phyloP scores from a whole-genome alignment of 306 rosid species.

The Rubus idaeus region DNA sequence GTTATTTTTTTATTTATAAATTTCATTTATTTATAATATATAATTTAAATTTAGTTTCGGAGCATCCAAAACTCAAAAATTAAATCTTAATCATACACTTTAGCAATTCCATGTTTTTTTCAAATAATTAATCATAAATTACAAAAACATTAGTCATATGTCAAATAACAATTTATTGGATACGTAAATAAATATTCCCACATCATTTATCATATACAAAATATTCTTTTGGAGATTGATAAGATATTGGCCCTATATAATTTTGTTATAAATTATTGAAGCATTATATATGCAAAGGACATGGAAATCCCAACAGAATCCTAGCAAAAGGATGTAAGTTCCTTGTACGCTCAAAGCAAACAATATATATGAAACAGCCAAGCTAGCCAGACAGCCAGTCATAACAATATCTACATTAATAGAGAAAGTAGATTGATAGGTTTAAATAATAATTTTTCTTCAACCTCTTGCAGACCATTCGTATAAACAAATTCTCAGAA shows the following conservation, averaged over 20 bases:
- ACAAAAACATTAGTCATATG: too few relatives aligned
- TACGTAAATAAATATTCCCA: too few relatives aligned
- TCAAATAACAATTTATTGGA: too few relatives aligned
- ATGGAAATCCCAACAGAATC: constrained; percentile 35
- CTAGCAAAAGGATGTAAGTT: constrained; percentile 22
- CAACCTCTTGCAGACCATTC: constrained; percentile 47
- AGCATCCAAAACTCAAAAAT: too few relatives aligned
- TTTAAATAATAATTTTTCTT: constrained; percentile 28
- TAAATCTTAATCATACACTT: too few relatives aligned
- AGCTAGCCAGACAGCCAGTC: background rate
- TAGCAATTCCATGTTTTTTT: too few relatives aligned
- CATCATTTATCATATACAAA: too few relatives aligned
- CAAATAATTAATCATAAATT: too few relatives aligned
- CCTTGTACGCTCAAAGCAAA: constrained; percentile 31
- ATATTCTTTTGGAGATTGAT: too few relatives aligned
- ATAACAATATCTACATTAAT: background rate
- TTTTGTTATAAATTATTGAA: background rate
- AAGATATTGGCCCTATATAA: background rate
- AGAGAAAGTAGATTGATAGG: constrained; percentile 41
- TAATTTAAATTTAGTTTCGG: too few relatives aligned
- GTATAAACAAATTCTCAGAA: constrained; percentile 37
- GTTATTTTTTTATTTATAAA: too few relatives aligned
- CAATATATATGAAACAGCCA: constrained; percentile 14
- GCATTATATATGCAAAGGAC: constrained; percentile 19
- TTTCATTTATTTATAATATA: too few relatives aligned